Conservation (phyloP, 2,329 filamentous ascomycete genomes). For the Pleomassaria siparia region DNA sequence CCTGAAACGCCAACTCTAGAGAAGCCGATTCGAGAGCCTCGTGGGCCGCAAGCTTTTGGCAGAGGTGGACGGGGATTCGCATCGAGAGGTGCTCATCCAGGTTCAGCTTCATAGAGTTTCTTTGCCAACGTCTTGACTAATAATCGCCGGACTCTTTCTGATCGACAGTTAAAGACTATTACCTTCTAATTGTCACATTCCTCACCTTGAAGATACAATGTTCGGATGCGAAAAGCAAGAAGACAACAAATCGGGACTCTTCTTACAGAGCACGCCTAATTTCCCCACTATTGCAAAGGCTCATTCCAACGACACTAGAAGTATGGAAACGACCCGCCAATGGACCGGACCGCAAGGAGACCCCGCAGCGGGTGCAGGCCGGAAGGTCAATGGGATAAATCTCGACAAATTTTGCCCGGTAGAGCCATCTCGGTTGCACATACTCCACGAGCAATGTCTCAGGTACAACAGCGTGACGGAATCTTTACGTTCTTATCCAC, state of each 20-base stretch:
- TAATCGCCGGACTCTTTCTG: neutral
- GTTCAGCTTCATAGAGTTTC: conserved; percentile 1
- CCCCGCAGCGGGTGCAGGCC: neutral
- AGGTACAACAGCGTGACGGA: neutral
- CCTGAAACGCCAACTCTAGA: conserved; percentile 61
- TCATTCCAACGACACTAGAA: neutral
- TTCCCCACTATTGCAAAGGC: neutral
- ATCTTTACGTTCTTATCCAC: neutral
- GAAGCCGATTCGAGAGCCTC: conserved; percentile 71
- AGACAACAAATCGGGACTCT: neutral
- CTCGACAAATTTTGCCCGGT: neutral
- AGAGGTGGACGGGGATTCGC: conserved; percentile 78
- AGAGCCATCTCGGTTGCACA: neutral
- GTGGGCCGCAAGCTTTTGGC: conserved; percentile 75
- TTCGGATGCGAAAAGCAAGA: neutral
- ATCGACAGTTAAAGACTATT: neutral
- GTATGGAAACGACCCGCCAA: neutral
- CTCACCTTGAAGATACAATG: neutral
- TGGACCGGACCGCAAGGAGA: neutral
- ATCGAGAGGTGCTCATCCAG: conserved; percentile 53
- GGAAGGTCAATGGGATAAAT: neutral
- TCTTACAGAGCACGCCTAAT: neutral
- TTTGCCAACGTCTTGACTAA: conserved; percentile 3
- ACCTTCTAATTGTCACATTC: neutral
- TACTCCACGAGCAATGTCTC: conserved; percentile 8